These are phyloP conservation scores for Conoideocrella luteorostrata DNA, from an alignment of 2,329 filamentous ascomycete genomes.

Conservation along the genomic window DNA sequence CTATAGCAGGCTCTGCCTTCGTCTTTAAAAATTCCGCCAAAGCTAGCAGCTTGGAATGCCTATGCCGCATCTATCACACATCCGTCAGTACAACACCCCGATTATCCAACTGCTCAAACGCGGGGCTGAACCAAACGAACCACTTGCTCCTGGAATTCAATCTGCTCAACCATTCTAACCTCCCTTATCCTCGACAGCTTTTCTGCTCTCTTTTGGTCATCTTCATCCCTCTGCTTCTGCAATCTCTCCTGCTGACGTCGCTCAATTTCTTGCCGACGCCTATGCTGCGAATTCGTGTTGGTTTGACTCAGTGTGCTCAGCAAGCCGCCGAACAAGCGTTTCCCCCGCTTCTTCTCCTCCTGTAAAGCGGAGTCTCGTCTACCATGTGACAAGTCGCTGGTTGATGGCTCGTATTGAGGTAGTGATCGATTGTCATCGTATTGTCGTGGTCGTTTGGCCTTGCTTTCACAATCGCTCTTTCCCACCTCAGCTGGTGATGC, in stretches of 20 bases:
- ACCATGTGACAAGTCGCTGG: conserved; percentile 7
- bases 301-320: conserved; percentile 73
- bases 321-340: conserved; percentile 78
- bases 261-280: conserved; percentile 73
- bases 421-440: conserved; percentile 13
- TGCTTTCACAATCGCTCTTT: conserved; percentile 13
- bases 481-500: conserved; percentile 15
- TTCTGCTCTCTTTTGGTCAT: conserved; percentile 60
- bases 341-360: conserved; percentile 79
- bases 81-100: conserved; percentile 13
- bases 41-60: conserved; percentile 65
- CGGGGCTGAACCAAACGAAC: conserved; percentile 39
- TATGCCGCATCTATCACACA: conserved; percentile 62
- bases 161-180: conserved; percentile 62
- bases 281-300: conserved; percentile 55
- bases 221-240: conserved; percentile 65
- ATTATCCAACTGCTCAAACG: no score
- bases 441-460: conserved; percentile 20
- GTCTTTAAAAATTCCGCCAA: conserved; percentile 71
- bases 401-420: conserved; percentile 8
- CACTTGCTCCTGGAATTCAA: conserved; percentile 66
- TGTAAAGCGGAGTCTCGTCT: conserved; percentile 27
- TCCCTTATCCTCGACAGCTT: conserved; percentile 56
- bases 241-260: conserved; percentile 72
- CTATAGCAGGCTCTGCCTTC: conserved; percentile 63